Evolutionary conservation across 2,329 filamentous ascomycete species (phyloP), one percentile per base, ranked within the genome.

Genomic region (Pyrenophora tritici-repentis): DNA sequence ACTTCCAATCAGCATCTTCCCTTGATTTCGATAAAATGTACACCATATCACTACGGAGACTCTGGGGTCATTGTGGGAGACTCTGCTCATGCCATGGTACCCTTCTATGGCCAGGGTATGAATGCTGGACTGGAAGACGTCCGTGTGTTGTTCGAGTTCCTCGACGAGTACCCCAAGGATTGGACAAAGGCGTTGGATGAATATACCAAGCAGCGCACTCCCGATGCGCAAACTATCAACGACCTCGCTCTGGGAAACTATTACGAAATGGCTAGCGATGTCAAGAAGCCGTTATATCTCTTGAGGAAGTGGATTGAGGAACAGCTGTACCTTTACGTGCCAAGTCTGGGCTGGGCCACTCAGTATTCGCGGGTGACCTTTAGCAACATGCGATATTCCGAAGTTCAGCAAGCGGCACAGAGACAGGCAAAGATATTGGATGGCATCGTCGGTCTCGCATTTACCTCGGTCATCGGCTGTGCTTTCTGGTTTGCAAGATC

Each of bases 51-150:
- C 76, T 91, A 85, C 76, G 80, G 77, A 42, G 85, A 85, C 18
- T 88, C 86, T 0, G 91, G 83, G 26, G 91, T 96, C 53, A 90
- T 99, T 41, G 72, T 99, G 31, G 94, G 94, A 51, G 94, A 99
- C 70, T 91, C 94, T 6, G 92, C 94, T 0, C 94, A 99, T 72
- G 94, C 95, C 50, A 97, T 99, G 87, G 91, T 99, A 0, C 94
- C 94, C 0, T 99, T 99, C 75, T 99, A 97, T 73, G 94, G 94
- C 0, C 94, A 99, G 73, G 94, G 94, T 32, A 95, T 99, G 86
- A 99, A 99, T 68, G 89, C 94, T 0, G 94, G 94, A 0, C 84
- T 99, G 35, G 94, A 99, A 76, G 93, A 97, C 65, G 91, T 99
- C 10, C 86, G 89, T 6, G 86, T 96, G 4, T 83, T 99, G 1